Base-by-base conservation (phyloP, 2,329 filamentous ascomycete species). In the Aspergillus fructus region DNA sequence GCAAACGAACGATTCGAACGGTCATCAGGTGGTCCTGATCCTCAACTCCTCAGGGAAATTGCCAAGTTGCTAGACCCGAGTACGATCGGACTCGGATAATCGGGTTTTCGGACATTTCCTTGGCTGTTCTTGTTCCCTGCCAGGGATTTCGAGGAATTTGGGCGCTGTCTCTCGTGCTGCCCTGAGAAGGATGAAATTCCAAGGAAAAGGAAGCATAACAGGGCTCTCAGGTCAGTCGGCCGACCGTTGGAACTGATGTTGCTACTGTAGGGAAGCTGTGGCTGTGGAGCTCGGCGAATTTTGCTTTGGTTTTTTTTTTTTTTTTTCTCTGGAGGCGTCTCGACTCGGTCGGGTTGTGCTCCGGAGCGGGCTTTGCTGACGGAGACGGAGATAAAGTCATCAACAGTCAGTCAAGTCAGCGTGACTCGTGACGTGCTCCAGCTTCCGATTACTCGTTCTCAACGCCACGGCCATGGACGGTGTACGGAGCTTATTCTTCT, bases 351-450 rank as follows among this genome's bases (percentile, higher is more conserved):
- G 15, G 34, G 15, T n/a, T 37, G 34, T 37, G 34, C 34, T 37
- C 13, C 34, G 34, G 34, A 7, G 34, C 34, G 34, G 34, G 34
- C 7, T 37, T 37, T 37, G 34, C 34, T 37, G 34, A 37, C 34
- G 34, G 34, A 37, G 27, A 11, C 47, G 47, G 47, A 49, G 47
- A 49, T 49, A 49, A 43, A 40, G 33, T 30, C 27, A 9, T 30
- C 27, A 9, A 30, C 27, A 21, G 27, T 30, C 27, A 30, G 27
- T 30, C 27, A 30, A 30, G 27, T 30, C 27, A 30, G 27, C 27
- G 17, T 49, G 34, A 50, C 48, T 41, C 48, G 48, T 50, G 48
- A 50, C 48, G 48, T 50, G 34, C 48, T 40, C 34, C 48, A 52
- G 30, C 17, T 17, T 46, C 41, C 41, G 33, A 40, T 53, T 53